A percentile compares a stretch with the other conserved stretches of the same genome.
These are phyloP conservation scores for Persicaria tinctoria DNA, from an alignment of 148 eudicot species.

Conservation along the genomic window DNA sequence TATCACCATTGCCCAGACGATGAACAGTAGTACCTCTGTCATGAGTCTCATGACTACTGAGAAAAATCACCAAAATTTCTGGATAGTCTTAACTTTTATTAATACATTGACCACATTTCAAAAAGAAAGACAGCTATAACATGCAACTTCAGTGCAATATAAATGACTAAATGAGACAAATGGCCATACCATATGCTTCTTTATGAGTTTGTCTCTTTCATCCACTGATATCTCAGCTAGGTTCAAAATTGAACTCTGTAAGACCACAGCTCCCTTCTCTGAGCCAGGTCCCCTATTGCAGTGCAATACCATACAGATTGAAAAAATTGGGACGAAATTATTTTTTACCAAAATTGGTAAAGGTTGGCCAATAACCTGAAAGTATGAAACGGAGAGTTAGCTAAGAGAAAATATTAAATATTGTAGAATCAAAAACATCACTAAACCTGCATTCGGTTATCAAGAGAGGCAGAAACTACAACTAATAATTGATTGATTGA, in stretches of 20 bases:
- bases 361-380: slow-evolving; percentile 64
- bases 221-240: slow-evolving; percentile 68
- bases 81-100: background rate
- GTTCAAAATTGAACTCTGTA: slow-evolving; percentile 59
- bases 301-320: slow-evolving; percentile 81
- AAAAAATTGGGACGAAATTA: slow-evolving; percentile 79
- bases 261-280: slow-evolving; percentile 57
- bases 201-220: slow-evolving; percentile 84
- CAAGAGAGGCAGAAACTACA: background rate
- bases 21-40: background rate
- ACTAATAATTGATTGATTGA: background rate
- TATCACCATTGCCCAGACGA: background rate
- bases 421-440: background rate
- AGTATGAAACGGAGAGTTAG: background rate
- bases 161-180: background rate
- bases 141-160: slow-evolving; percentile 4
- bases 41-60: background rate
- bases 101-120: too few species aligned
- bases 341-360: slow-evolving; percentile 44
- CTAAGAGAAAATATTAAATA: background rate
- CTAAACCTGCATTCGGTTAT: background rate
- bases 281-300: slow-evolving; percentile 67
- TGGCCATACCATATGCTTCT: slow-evolving; percentile 63
- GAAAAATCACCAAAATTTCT: slow-evolving; percentile 1
- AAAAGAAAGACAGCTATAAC: background rate